These are phyloP conservation scores for Verticillium tricorpus DNA, from an alignment of 2,329 filamentous ascomycete species.

Conservation along the genomic window DNA sequence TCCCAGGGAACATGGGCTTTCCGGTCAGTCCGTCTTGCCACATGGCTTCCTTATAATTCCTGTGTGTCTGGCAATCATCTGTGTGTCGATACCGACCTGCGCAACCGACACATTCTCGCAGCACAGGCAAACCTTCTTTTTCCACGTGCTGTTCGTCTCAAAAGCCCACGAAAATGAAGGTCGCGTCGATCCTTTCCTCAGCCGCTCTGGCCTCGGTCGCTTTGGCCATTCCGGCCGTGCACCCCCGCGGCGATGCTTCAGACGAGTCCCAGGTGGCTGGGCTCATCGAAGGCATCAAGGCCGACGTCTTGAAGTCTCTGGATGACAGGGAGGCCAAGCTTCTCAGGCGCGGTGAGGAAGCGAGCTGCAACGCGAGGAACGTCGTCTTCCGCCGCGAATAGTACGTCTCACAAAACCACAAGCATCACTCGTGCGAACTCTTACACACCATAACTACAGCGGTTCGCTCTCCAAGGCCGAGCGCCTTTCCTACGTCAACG, in stretches of 20 bases:
- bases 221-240: constrained; percentile 9
- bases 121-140: not conserved
- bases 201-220: constrained; percentile 9
- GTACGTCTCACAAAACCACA: constrained; percentile 14
- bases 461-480: constrained; percentile 25
- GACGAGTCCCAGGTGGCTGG: constrained; percentile 10
- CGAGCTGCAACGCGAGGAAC: constrained; percentile 18
- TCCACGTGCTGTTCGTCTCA: not conserved
- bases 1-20: not conserved
- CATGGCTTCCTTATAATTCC: not conserved
- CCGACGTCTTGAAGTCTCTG: constrained; percentile 13
- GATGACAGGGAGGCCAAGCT: constrained; percentile 13
- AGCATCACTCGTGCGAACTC: not conserved
- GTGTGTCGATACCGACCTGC: not conserved
- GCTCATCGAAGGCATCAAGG: constrained; percentile 15
- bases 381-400: constrained; percentile 22
- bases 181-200: constrained; percentile 11
- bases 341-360: constrained; percentile 13
- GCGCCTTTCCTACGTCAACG: constrained; percentile 35
- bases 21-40: not conserved
- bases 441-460: constrained; percentile 8
- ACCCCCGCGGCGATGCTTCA: constrained; percentile 7
- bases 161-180: constrained; percentile 4
- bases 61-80: not conserved
- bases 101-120: not conserved